Evolutionary conservation across 805 yeast genomes (phyloP).

Genomic region (Candida silvatica): DNA sequence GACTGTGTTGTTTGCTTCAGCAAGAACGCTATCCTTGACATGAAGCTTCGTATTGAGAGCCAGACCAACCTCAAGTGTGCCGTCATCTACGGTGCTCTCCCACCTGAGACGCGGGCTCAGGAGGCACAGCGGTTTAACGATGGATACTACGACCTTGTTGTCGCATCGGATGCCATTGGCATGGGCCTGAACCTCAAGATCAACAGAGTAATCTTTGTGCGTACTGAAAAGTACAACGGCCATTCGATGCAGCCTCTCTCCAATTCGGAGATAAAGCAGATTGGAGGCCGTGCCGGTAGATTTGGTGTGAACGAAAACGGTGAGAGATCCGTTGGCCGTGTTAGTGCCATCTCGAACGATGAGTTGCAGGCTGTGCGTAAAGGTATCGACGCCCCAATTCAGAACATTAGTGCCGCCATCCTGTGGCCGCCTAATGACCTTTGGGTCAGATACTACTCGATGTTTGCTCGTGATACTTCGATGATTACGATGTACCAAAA

Average conservation of each 20-base stretch:
- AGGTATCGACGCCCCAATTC: constrained; percentile 43
- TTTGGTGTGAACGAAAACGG: constrained; percentile 31
- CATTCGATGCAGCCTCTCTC: constrained; percentile 35
- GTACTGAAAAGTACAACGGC: constrained; percentile 67
- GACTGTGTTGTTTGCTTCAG: constrained; percentile 90
- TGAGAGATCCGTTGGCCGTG: constrained; percentile 34
- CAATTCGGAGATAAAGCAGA: constrained; percentile 73
- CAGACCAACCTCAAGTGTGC: constrained; percentile 63
- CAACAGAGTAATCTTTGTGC: constrained; percentile 68
- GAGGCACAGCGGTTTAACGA: constrained; percentile 75
- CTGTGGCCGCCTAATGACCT: constrained; percentile 75
- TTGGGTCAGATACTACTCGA: constrained; percentile 58
- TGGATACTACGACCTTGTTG: constrained; percentile 74
- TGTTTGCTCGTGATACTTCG: constrained; percentile 43
- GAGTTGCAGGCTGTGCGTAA: constrained; percentile 37
- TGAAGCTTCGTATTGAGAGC: constrained; percentile 62
- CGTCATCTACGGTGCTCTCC: constrained; percentile 89
- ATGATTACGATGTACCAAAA: constrained; percentile 37
- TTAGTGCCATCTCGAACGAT: constrained; percentile 39
- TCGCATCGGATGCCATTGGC: constrained; percentile 96
- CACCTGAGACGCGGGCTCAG: constrained; percentile 85
- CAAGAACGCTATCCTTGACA: constrained; percentile 58
- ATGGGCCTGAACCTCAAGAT: constrained; percentile 92
- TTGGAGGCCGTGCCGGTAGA: constrained; percentile 95
- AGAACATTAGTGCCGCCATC: constrained; percentile 49